Evolutionary conservation across 192 early-diverging fungal genomes (phyloP).

Genomic region (Dissophora globulifera): DNA sequence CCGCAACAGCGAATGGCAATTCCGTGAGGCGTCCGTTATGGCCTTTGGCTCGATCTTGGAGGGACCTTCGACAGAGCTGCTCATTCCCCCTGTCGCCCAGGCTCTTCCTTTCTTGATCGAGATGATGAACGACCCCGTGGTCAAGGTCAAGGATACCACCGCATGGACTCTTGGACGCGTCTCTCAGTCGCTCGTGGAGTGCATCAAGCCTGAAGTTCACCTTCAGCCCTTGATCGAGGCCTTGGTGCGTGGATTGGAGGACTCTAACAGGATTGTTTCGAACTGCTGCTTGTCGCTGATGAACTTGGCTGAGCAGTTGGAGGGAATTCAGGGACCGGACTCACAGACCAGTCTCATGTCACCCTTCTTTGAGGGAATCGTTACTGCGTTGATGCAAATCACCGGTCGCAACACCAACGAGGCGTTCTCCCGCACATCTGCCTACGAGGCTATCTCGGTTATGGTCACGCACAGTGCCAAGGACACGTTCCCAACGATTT

Average conservation of each 20-base stretch:
- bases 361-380: conserved; percentile 85
- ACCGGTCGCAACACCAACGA: conserved; percentile 81
- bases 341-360: conserved; percentile 79
- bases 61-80: conserved; percentile 76
- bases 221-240: conserved; percentile 78
- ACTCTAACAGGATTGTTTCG: conserved; percentile 88
- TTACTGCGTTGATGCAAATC: conserved; percentile 78
- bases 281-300: conserved; percentile 98
- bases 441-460: conserved; percentile 93
- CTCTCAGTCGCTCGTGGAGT: conserved; percentile 80
- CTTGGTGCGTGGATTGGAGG: conserved; percentile 84
- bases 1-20: conserved; percentile 88
- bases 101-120: conserved; percentile 90
- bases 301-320: conserved; percentile 89
- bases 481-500: conserved; percentile 83
- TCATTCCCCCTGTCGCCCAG: conserved; percentile 80
- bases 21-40: conserved; percentile 97
- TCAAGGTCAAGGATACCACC: conserved; percentile 96
- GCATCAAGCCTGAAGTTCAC: conserved; percentile 79
- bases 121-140: conserved; percentile 86
- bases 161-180: conserved; percentile 99
- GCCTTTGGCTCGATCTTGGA: conserved; percentile 99
- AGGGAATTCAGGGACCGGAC: conserved; percentile 63
- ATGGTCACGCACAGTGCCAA: conserved; percentile 76
- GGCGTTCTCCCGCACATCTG: conserved; percentile 88